Percentiles rank a stretch among this genome's conserved stretches.
phyloP scores from a whole-genome alignment of 2,329 filamentous ascomycete species.

The Pseudocercospora musae region DNA sequence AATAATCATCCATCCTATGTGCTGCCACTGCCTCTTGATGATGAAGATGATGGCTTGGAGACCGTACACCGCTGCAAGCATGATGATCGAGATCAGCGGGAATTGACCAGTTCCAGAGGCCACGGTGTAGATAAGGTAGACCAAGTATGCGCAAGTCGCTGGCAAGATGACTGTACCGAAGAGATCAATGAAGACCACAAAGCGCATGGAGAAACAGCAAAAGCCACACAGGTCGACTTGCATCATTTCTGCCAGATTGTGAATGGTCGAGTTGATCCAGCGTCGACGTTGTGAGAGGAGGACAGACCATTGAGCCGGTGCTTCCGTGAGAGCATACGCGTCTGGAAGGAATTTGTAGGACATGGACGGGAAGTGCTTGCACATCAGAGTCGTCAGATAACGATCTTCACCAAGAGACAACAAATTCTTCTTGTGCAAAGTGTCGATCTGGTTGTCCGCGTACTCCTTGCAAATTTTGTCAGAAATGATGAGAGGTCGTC shows the following conservation, averaged over 20 bases:
- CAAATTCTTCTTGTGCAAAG: slow-evolving; percentile 91
- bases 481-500: slow-evolving; percentile 89
- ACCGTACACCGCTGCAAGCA: slow-evolving; percentile 90
- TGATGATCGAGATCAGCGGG: slow-evolving; percentile 80
- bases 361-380: slow-evolving; percentile 93
- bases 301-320: slow-evolving; percentile 90
- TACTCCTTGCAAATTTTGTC: slow-evolving; percentile 87
- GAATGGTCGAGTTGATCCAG: slow-evolving; percentile 99
- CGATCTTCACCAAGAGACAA: slow-evolving; percentile 94
- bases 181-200: slow-evolving; percentile 91
- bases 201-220: slow-evolving; percentile 99
- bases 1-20: slow-evolving; percentile 99
- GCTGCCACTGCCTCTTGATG: slow-evolving; percentile 95
- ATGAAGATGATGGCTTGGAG: slow-evolving; percentile 96
- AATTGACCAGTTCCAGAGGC: slow-evolving; percentile 68
- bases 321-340: slow-evolving; percentile 88
- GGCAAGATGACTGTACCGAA: slow-evolving; percentile 89
- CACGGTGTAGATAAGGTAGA: slow-evolving; percentile 79
- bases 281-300: slow-evolving; percentile 95
- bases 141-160: slow-evolving; percentile 83
- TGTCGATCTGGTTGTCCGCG: slow-evolving; percentile 83
- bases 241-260: slow-evolving; percentile 90
- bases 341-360: slow-evolving; percentile 94
- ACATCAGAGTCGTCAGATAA: slow-evolving; percentile 96
- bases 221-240: slow-evolving; percentile 94